Conservation (phyloP, 2,329 filamentous ascomycete genomes). For the Aschersonia sp. region DNA sequence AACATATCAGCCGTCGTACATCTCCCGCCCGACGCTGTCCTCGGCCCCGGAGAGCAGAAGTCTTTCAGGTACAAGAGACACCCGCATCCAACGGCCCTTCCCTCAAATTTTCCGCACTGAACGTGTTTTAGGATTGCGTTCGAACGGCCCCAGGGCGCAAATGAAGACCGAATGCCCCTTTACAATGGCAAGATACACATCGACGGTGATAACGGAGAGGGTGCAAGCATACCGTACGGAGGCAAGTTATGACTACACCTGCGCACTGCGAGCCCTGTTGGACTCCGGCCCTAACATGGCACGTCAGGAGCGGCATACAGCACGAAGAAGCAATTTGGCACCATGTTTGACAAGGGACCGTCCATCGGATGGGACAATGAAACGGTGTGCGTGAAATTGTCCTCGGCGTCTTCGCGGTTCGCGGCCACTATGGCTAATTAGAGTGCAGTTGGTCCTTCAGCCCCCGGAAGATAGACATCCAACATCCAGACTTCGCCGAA, state of each 20-base stretch:
- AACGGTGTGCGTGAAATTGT: too few relatives aligned
- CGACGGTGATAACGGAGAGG: conserved; percentile 22
- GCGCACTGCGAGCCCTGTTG: not conserved
- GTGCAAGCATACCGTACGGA: conserved; percentile 26
- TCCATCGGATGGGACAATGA: too few relatives aligned
- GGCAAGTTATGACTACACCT: conserved; percentile 8
- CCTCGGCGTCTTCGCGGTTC: too few relatives aligned
- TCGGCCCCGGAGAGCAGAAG: conserved; percentile 15
- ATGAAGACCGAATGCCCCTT: conserved; percentile 6
- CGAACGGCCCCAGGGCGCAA: not conserved
- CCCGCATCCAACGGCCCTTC: not conserved
- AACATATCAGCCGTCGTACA: conserved; percentile 13
- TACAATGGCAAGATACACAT: conserved; percentile 30
- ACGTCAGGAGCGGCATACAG: conserved; percentile 19
- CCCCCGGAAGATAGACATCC: conserved; percentile 5
- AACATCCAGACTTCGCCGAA: conserved; percentile 15
- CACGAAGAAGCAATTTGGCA: conserved; percentile 22
- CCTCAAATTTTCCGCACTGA: not conserved
- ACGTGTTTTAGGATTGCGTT: not conserved
- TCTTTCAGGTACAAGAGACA: conserved; percentile 11
- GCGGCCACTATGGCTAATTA: too few relatives aligned
- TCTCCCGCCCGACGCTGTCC: conserved; percentile 12
- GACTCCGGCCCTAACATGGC: not conserved
- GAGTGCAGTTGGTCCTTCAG: conserved; percentile 18
- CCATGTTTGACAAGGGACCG: conserved; percentile 17